phyloP scores from a whole-genome alignment of 495 filamentous ascomycete species.

The Choiromyces venosus region DNA sequence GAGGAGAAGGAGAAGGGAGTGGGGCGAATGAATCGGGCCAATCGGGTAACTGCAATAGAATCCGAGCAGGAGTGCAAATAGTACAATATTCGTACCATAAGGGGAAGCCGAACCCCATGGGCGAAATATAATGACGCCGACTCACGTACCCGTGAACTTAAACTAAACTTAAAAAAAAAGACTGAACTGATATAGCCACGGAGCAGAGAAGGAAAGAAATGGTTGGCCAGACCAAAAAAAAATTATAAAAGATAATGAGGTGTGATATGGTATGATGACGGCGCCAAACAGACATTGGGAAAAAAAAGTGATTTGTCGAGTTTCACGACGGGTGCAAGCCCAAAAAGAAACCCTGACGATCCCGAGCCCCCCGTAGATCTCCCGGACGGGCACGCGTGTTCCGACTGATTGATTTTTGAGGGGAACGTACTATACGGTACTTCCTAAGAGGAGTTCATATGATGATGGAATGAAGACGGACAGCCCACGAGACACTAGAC shows the following conservation, averaged over 20 bases:
- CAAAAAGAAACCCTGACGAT: not conserved
- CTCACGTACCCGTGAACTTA: not conserved
- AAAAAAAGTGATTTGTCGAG: not conserved
- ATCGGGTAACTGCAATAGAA: not conserved
- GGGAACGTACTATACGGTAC: not conserved
- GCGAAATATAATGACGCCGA: not conserved
- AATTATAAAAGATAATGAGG: not conserved
- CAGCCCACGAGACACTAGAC: not conserved
- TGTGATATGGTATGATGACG: not conserved
- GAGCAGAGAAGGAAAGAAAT: not conserved
- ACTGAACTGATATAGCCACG: not conserved
- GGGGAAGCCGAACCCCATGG: not conserved
- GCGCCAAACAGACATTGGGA: not conserved
- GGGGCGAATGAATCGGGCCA: not conserved
- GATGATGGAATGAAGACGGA: not conserved
- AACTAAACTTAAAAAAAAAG: not conserved
- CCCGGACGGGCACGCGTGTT: not conserved
- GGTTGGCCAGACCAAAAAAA: not conserved
- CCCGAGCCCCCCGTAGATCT: not conserved
- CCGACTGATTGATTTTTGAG: not conserved
- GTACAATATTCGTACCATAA: not conserved
- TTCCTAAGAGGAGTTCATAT: not conserved
- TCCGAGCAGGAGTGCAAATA: not conserved
- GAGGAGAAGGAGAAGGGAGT: not conserved
- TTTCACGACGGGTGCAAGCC: not conserved